Base-by-base conservation (phyloP, 768 basidiomycete species). In the Lentinula edodes region DNA sequence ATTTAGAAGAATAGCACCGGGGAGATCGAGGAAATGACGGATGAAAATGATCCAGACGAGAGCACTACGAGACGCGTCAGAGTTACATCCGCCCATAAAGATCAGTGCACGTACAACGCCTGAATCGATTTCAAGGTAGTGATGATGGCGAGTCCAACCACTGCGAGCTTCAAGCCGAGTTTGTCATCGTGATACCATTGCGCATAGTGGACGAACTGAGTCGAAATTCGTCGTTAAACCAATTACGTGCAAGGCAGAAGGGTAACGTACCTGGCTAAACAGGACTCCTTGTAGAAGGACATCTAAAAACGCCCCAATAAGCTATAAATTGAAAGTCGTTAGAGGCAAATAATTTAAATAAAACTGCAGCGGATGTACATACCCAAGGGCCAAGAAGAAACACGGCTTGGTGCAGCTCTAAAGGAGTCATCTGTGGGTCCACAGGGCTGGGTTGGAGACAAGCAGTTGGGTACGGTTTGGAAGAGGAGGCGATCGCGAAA, bases 341-440 rank as follows among this genome's bases (percentile, higher is more conserved):
- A 20, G 2, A 1, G 3, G 8, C 8, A 0, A 9, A 1, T 15
- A 5, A 32, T n/a, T n/a, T n/a, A n/a, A n/a, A n/a, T n/a, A n/a
- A n/a, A n/a, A n/a, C n/a, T n/a, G n/a, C n/a, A n/a, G n/a, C n/a
- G n/a, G n/a, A n/a, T n/a, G 18, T 28, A 59, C 71, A 39, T 20
- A 71, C 74, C 74, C 74, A 75, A 54, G 74, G 74, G 28, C 73
- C 74, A 2, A 75, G 65, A 34, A 74, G 63, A 61, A 66, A 71
- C 32, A 62, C 65, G 23, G 68, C 68, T 51, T 66, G 60, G 41
- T 67, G 63, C 7, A 62, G 64, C 35, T 72, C 69, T 38, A 69
- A 65, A 20, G 63, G 57, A 6, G 73, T 70, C 69, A 71, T 70
- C 20, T 70, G 3, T 48, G n/a, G 8, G 20, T 48, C 20, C 46